These are phyloP conservation scores for Amaranthus tricolor DNA, from an alignment of 179 eudicot genomes.

Conservation along the genomic window DNA sequence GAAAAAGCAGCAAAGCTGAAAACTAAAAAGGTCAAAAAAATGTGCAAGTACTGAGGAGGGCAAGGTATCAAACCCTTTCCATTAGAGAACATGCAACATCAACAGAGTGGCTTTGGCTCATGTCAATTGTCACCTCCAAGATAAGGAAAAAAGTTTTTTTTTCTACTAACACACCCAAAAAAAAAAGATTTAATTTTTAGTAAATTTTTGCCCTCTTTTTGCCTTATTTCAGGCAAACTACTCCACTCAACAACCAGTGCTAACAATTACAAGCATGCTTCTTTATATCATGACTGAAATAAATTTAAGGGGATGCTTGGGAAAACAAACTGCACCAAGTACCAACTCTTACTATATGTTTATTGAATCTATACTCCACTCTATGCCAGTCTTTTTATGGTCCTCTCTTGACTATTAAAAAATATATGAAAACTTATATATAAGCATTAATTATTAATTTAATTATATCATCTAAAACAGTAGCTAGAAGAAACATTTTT, in stretches of 20 bases:
- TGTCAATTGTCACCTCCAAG: slow-evolving; percentile 6
- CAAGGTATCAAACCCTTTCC: slow-evolving; percentile 34
- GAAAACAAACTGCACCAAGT: slow-evolving; percentile 7
- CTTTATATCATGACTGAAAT: slow-evolving; percentile 18
- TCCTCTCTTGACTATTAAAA: too few species aligned
- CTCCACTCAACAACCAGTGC: slow-evolving; percentile 22
- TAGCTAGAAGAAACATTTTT: too few species aligned
- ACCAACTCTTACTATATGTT: not conserved
- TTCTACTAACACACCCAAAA: not conserved
- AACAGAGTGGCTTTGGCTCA: slow-evolving; percentile 32
- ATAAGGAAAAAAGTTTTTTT: not conserved
- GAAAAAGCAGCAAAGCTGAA: not conserved
- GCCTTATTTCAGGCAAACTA: slow-evolving; percentile 16
- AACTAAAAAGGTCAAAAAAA: slow-evolving; percentile 7
- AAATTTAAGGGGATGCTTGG: slow-evolving; percentile 25
- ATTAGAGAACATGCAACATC: slow-evolving; percentile 29
- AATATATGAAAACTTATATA: too few species aligned
- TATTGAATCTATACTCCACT: too few species aligned
- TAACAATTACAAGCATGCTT: slow-evolving; percentile 18
- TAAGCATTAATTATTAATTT: too few species aligned
- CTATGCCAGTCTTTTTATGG: too few species aligned
- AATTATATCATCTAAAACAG: too few species aligned
- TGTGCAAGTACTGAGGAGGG: slow-evolving; percentile 18
- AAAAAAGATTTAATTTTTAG: not conserved
- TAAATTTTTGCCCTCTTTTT: slow-evolving; percentile 5